Evolutionary conservation across 805 yeast species (phyloP).

Genomic region (Starmerella vaccinii): DNA sequence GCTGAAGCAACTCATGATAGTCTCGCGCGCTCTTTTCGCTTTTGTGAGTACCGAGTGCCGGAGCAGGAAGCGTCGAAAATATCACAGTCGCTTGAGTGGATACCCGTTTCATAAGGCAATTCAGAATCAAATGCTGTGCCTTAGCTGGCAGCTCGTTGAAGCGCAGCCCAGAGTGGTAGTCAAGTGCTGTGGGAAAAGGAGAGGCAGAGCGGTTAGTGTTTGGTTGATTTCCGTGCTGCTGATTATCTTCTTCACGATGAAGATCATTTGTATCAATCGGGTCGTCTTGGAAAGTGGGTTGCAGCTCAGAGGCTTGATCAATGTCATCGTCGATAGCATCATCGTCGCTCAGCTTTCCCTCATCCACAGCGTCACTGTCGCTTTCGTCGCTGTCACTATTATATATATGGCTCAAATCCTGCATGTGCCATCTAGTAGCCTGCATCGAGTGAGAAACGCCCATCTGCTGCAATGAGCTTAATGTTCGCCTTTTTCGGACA

Average conservation of each 20-base stretch:
- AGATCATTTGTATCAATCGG: constrained; percentile 22
- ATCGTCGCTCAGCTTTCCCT: not conserved
- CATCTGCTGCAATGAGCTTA: constrained; percentile 60
- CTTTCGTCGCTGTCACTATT: constrained; percentile 23
- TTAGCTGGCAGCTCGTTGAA: constrained; percentile 85
- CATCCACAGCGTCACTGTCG: constrained; percentile 20
- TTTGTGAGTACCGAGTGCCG: constrained; percentile 69
- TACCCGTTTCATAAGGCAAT: constrained; percentile 64
- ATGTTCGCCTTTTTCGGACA: constrained; percentile 27
- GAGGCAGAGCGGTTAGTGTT: not conserved
- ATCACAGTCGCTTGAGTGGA: constrained; percentile 63
- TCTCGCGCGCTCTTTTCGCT: constrained; percentile 58
- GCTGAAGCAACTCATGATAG: constrained; percentile 62
- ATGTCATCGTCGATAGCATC: constrained; percentile 25
- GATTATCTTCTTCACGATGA: not conserved
- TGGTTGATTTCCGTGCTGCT: not conserved
- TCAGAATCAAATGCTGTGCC: constrained; percentile 80
- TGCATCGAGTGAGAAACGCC: constrained; percentile 76
- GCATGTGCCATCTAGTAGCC: constrained; percentile 18
- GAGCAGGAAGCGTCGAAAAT: constrained; percentile 85
- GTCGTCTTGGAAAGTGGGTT: constrained; percentile 20
- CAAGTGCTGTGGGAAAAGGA: not conserved
- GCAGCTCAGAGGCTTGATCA: constrained; percentile 6
- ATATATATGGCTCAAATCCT: constrained; percentile 13
- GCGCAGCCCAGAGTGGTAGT: constrained; percentile 29